Percentiles rank a stretch among this genome's conserved stretches.
Evolutionary conservation across 768 basidiomycete genomes (phyloP).

Genomic region (Suillus paluster): DNA sequence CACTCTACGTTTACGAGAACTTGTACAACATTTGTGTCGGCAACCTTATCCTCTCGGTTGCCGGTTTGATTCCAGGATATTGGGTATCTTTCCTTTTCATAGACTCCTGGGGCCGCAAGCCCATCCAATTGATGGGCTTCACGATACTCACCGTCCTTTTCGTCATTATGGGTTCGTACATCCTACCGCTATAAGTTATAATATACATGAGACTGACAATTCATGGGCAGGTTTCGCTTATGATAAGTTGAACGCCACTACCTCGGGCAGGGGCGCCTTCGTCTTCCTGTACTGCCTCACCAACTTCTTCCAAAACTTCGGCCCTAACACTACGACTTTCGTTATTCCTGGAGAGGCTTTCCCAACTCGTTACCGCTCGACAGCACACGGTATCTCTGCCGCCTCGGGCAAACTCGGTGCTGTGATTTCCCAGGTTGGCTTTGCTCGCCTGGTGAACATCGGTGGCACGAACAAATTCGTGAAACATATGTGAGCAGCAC

Average conservation of each 20-base stretch:
- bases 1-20: constrained; percentile 53
- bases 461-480: constrained; percentile 66
- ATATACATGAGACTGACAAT: constrained; percentile 11
- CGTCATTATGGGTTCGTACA: constrained; percentile 63
- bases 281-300: constrained; percentile 86
- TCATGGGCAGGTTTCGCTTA: constrained; percentile 69
- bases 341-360: constrained; percentile 82
- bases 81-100: constrained; percentile 60
- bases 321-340: constrained; percentile 82
- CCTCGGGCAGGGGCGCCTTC: constrained; percentile 56
- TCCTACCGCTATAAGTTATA: not conserved
- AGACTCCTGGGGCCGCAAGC: constrained; percentile 81
- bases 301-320: constrained; percentile 92
- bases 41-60: constrained; percentile 75
- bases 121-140: constrained; percentile 84
- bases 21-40: constrained; percentile 72
- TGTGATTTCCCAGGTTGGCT: constrained; percentile 79
- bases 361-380: constrained; percentile 88
- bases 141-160: constrained; percentile 66
- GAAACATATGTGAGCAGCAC: constrained; percentile 63
- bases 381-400: constrained; percentile 83
- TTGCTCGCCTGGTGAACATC: constrained; percentile 69
- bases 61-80: constrained; percentile 85
- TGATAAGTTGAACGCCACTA: constrained; percentile 54
- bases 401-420: constrained; percentile 86